Evolutionary conservation across 306 rosid genomes (phyloP).

Genomic region (Albizia julibrissin): DNA sequence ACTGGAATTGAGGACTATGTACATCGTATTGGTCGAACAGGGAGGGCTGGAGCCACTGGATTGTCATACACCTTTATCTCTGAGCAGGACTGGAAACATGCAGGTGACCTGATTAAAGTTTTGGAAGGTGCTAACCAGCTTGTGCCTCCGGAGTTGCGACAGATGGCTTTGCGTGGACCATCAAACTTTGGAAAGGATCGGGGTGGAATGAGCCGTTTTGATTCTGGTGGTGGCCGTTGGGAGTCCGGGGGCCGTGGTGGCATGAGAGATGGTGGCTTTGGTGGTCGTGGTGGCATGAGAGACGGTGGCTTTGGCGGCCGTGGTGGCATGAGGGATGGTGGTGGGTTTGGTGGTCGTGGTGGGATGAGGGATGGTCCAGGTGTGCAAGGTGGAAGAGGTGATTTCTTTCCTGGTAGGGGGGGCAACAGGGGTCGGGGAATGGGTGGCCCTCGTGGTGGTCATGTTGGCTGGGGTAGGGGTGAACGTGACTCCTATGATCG

Average conservation of each 20-base stretch:
- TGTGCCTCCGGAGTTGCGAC: slow-evolving; percentile 86
- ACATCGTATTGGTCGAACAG: slow-evolving; percentile 97
- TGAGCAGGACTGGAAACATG: slow-evolving; percentile 97
- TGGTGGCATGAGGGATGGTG: slow-evolving; percentile 53
- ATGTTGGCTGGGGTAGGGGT: slow-evolving; percentile 74
- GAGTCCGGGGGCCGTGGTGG: slow-evolving; percentile 67
- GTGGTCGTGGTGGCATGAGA: slow-evolving; percentile 63
- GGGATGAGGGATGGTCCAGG: slow-evolving; percentile 60
- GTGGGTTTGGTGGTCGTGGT: slow-evolving; percentile 53
- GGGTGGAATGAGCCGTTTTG: slow-evolving; percentile 64
- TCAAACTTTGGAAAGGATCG: slow-evolving; percentile 80
- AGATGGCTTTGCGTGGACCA: slow-evolving; percentile 84
- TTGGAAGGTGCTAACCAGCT: slow-evolving; percentile 97
- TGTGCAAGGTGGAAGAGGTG: slow-evolving; percentile 73
- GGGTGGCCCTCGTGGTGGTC: slow-evolving; percentile 69
- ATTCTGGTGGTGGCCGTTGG: slow-evolving; percentile 70
- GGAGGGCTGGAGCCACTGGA: slow-evolving; percentile 99
- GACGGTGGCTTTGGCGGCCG: slow-evolving; percentile 69
- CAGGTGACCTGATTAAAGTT: slow-evolving; percentile 86
- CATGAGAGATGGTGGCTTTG: slow-evolving; percentile 50
- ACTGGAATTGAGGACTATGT: slow-evolving; percentile 95
- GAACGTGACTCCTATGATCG: slow-evolving; percentile 64
- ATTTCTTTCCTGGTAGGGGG: slow-evolving; percentile 76
- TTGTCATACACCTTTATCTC: slow-evolving; percentile 87
- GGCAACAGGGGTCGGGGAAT: slow-evolving; percentile 84